Evolutionary conservation across 2,329 filamentous ascomycete species (phyloP), one percentile per base, ranked within the genome.

Genomic region (Fusarium sp.): DNA sequence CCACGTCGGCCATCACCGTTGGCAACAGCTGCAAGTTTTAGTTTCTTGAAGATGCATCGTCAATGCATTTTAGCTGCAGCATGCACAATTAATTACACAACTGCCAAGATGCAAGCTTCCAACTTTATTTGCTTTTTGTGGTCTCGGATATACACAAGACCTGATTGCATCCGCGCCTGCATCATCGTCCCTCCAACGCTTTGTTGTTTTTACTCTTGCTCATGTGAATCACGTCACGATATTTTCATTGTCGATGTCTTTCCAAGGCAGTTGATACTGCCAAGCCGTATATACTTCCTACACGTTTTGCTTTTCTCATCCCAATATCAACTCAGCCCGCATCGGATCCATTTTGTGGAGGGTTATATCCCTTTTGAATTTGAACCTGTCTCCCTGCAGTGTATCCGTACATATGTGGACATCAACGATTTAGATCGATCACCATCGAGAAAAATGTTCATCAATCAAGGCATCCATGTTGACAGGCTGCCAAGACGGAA

Each of bases 1-100:
- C 67, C 72, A 71, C 72, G 70, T 73, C 70, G 59, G 62, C 50
- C 68, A 65, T 71, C 54, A 68, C 66, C 51, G 43, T 57, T 49
- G 66, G 53, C 67, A 68, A 68, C 67, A 51, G 53, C 53, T 67
- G 49, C 66, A 64, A 32, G 38, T 34, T 34, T 25, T 42, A 30
- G 30, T 50, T 27, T 40, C 38, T 38, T 53, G 14, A 18, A 24
- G 32, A 51, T 32, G 64, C 64, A 11, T 38, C 53, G 38, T 68
- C 50, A 27, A 29, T 25, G 50, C 24, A 24, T 22, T 34, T 34
- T 60, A 42, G 16, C 29, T 66, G 42, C 46, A 59, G 30, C 27
- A 67, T 53, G 49, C 60, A 65, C 38, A 51, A 51, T 59, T 46
- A 25, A 65, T 46, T 65, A 66, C 62, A 49, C 63, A 57, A 34